Percentiles rank a stretch among this genome's conserved stretches.
Evolutionary conservation across 805 yeast species (phyloP).

Genomic region (Blastobotrys attinorum): DNA sequence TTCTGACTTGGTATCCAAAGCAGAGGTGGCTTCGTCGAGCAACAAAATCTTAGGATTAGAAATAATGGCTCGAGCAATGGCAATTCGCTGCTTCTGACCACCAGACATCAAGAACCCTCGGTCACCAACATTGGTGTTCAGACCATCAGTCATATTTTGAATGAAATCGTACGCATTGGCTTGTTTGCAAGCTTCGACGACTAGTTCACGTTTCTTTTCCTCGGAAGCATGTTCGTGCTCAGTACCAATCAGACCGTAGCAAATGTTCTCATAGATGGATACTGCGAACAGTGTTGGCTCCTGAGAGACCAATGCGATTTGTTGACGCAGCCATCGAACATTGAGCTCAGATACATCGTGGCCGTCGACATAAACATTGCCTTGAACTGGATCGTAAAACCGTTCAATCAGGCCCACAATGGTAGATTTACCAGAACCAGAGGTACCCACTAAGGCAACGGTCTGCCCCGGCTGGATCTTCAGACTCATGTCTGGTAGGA

Average conservation of each 20-base stretch:
- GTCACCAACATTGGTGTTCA: conserved; percentile 61
- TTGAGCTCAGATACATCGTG: conserved; percentile 68
- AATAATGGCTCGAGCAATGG: conserved; percentile 62
- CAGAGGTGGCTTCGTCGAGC: conserved; percentile 61
- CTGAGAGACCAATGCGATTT: conserved; percentile 89
- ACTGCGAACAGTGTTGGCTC: conserved; percentile 93
- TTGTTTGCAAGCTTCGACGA: conserved; percentile 30
- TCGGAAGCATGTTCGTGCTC: conserved; percentile 48
- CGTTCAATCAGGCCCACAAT: conserved; percentile 76
- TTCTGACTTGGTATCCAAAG: conserved; percentile 42
- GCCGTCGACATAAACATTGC: conserved; percentile 75
- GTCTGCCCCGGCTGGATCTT: conserved; percentile 81
- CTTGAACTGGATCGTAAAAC: conserved; percentile 73
- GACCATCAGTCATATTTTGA: conserved; percentile 67
- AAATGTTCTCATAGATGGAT: conserved; percentile 75
- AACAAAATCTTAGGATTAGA: conserved; percentile 53
- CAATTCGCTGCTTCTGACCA: conserved; percentile 66
- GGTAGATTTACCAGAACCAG: conserved; percentile 95
- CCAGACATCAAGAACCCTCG: conserved; percentile 57
- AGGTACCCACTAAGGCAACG: conserved; percentile 93
- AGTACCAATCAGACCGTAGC: conserved; percentile 73
- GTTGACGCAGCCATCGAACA: conserved; percentile 62
- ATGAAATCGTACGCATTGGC: conserved; percentile 35
- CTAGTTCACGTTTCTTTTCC: conserved; percentile 31
- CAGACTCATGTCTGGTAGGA: conserved; percentile 67